Conservation (phyloP, 75 land plant species). For the Cunninghamia lanceolata region DNA sequence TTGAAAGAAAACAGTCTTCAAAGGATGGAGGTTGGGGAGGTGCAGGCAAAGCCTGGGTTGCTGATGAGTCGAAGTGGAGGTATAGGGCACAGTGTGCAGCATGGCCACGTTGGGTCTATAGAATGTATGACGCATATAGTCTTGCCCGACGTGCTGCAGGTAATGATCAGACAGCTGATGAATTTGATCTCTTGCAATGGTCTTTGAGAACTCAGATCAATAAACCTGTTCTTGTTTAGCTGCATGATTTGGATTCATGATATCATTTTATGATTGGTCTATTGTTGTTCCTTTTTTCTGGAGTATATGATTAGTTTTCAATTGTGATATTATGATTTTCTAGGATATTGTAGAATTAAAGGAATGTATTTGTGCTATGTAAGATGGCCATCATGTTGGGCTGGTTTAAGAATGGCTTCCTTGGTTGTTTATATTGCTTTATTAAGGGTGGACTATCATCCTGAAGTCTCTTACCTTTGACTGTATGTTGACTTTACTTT, state of each 20-base stretch:
- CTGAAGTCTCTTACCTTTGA: not conserved
- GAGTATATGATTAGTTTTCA: not conserved
- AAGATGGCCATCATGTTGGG: not conserved
- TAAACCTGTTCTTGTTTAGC: not conserved
- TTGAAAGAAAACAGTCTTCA: conserved; percentile 12
- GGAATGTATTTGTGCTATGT: not conserved
- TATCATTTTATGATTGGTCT: not conserved
- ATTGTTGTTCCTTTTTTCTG: not conserved
- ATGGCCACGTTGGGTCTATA: conserved; percentile 94
- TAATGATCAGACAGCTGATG: conserved; percentile 14
- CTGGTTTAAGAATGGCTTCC: not conserved
- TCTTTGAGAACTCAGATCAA: not conserved
- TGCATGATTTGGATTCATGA: not conserved
- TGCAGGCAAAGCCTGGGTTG: conserved; percentile 43
- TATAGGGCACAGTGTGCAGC: conserved; percentile 52
- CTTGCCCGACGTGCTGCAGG: conserved; percentile 92
- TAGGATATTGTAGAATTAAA: not conserved
- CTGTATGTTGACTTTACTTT: not conserved
- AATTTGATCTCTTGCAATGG: not conserved
- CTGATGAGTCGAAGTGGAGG: conserved; percentile 32
- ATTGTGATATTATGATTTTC: not conserved
- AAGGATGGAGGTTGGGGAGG: conserved; percentile 37
- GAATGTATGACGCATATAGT: conserved; percentile 84
- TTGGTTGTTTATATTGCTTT: not conserved
- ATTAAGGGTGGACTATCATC: not conserved